A percentile compares a stretch with the other conserved stretches of the same genome.
These are phyloP conservation scores for Komagataella kurtzmanii DNA, from an alignment of 805 yeast genomes.

Conservation along the genomic window DNA sequence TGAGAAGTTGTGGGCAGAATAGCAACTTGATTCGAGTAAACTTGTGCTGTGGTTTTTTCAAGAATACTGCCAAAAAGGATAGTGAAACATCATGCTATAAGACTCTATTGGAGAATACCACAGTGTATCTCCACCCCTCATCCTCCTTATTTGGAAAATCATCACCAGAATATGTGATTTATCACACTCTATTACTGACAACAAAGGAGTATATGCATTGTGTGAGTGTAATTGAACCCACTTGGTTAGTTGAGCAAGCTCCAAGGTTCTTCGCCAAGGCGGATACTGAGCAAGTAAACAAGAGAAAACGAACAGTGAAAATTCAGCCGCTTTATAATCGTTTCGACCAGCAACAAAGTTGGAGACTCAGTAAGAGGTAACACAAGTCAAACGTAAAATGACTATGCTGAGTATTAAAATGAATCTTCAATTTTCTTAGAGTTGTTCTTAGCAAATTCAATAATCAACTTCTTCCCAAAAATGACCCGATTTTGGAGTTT, in stretches of 20 bases:
- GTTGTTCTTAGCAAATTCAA: constrained; percentile 27
- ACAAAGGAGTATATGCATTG: constrained; percentile 88
- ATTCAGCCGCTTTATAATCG: constrained; percentile 63
- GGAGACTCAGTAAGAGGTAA: constrained; percentile 53
- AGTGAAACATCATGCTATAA: constrained; percentile 39
- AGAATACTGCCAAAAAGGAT: constrained; percentile 53
- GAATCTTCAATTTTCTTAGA: constrained; percentile 11
- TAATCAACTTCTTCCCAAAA: constrained; percentile 35
- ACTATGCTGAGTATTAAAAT: not conserved
- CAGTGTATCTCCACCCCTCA: constrained; percentile 81
- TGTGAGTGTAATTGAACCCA: constrained; percentile 68
- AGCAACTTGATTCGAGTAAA: constrained; percentile 47
- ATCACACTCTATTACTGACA: constrained; percentile 72
- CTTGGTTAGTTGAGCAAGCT: constrained; percentile 61
- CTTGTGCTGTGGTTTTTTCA: constrained; percentile 54
- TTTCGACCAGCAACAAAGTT: constrained; percentile 47
- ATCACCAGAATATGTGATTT: constrained; percentile 64
- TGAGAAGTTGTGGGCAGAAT: constrained; percentile 39
- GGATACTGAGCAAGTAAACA: constrained; percentile 34
- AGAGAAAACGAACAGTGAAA: constrained; percentile 42
- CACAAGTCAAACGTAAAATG: constrained; percentile 3
- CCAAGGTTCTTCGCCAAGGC: constrained; percentile 62
- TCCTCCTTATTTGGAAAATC: constrained; percentile 44
- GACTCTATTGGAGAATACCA: constrained; percentile 52
- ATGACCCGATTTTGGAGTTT: constrained; percentile 31